A percentile compares a stretch with the other conserved stretches of the same genome.
phyloP scores from a whole-genome alignment of 2,329 filamentous ascomycete genomes.

The Meredithiella fracta region DNA sequence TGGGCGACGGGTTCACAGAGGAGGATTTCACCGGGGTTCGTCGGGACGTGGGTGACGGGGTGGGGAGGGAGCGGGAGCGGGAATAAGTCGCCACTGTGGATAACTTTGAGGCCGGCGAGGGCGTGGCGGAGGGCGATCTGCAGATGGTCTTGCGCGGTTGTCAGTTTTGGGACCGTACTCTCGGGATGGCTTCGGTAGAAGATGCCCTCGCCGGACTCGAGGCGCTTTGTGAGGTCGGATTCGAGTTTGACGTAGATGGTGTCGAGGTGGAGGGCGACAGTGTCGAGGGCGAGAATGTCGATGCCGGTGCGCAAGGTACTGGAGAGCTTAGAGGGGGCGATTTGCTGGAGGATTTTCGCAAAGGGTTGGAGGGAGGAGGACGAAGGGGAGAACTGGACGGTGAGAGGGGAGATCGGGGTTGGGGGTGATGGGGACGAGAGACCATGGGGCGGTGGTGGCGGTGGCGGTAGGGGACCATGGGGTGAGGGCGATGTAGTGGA shows the following conservation, averaged over 20 bases:
- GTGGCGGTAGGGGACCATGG: conserved; percentile 49
- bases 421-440: conserved; percentile 58
- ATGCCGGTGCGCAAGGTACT: conserved; percentile 60
- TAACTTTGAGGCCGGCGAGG: conserved; percentile 52
- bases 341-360: conserved; percentile 51
- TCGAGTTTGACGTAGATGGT: conserved; percentile 79
- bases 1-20: conserved; percentile 93
- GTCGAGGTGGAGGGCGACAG: conserved; percentile 63
- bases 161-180: conserved; percentile 2
- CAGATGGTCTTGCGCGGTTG: conserved; percentile 38
- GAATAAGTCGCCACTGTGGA: conserved; percentile 71
- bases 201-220: conserved; percentile 69
- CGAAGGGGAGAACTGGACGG: conserved; percentile 59
- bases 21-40: conserved; percentile 72
- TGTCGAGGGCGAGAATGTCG: conserved; percentile 70
- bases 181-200: conserved; percentile 52
- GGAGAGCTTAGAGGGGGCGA: conserved; percentile 59
- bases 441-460: conserved; percentile 57
- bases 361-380: conserved; percentile 66
- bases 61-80: conserved; percentile 65
- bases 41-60: conserved; percentile 68
- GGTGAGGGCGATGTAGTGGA: conserved; percentile 53
- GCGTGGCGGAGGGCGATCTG: conserved; percentile 56
- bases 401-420: conserved; percentile 51
- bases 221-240: conserved; percentile 57